Percentiles rank a stretch among this genome's conserved stretches.
phyloP scores from a whole-genome alignment of 495 filamentous ascomycete genomes.

The Penicillium riverlandense region DNA sequence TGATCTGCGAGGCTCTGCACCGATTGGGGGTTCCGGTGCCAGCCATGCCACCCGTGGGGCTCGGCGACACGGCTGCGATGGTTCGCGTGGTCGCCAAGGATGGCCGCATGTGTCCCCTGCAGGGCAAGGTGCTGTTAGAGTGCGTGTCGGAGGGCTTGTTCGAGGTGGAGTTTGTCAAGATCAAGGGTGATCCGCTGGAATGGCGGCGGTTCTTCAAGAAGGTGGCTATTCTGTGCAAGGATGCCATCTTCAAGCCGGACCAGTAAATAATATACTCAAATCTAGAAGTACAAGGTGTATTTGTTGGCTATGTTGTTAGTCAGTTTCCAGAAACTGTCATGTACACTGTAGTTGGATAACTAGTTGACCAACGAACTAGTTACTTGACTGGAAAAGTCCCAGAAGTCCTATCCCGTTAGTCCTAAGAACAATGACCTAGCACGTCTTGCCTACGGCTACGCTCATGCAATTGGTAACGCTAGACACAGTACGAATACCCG shows the following conservation, averaged over 20 bases:
- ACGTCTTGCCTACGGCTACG: too few species aligned
- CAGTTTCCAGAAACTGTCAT: too few species aligned
- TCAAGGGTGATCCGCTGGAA: slow-evolving; percentile 92
- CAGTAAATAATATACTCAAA: slow-evolving; percentile 7
- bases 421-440: too few species aligned
- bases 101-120: slow-evolving; percentile 68
- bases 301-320: too few species aligned
- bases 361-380: too few species aligned
- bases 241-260: slow-evolving; percentile 58
- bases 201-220: slow-evolving; percentile 98
- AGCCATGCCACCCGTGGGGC: slow-evolving; percentile 25
- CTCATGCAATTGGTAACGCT: too few species aligned
- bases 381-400: too few species aligned
- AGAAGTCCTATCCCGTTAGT: too few species aligned
- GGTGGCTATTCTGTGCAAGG: slow-evolving; percentile 74
- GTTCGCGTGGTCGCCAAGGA: slow-evolving; percentile 72
- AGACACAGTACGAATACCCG: too few species aligned
- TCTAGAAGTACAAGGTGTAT: not conserved
- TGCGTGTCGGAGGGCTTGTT: slow-evolving; percentile 56
- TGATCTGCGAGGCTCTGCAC: slow-evolving; percentile 75
- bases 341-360: too few species aligned
- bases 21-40: slow-evolving; percentile 73
- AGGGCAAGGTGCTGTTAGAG: slow-evolving; percentile 79
- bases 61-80: slow-evolving; percentile 47
- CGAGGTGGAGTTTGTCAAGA: slow-evolving; percentile 88